Conservation (phyloP, 2,329 filamentous ascomycete genomes). For the Beauveria medogensis region DNA sequence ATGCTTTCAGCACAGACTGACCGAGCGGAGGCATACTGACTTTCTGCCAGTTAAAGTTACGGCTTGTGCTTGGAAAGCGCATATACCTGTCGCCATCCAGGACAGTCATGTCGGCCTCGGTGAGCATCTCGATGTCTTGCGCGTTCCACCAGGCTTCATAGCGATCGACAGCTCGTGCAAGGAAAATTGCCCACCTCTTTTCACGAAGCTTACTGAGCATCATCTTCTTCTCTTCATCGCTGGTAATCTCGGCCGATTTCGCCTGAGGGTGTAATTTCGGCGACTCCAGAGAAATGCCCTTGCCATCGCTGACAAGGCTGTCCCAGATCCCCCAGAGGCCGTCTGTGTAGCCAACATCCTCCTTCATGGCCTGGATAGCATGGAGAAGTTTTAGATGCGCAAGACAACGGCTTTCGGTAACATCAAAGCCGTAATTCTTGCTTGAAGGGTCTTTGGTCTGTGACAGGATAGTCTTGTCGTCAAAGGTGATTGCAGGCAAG, state of each 20-base stretch:
- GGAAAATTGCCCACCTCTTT: slow-evolving; percentile 66
- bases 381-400: slow-evolving; percentile 68
- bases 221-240: slow-evolving; percentile 21
- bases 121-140: slow-evolving; percentile 24
- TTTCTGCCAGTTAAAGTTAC: slow-evolving; percentile 28
- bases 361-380: slow-evolving; percentile 58
- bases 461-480: background rate
- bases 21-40: slow-evolving; percentile 48
- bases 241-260: slow-evolving; percentile 17
- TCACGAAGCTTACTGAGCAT: slow-evolving; percentile 50
- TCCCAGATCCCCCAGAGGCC: slow-evolving; percentile 59
- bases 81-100: slow-evolving; percentile 19
- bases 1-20: slow-evolving; percentile 24
- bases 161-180: slow-evolving; percentile 58
- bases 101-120: slow-evolving; percentile 27
- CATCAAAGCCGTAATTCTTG: background rate
- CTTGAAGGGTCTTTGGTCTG: background rate
- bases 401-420: slow-evolving; percentile 37
- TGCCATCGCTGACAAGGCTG: slow-evolving; percentile 23
- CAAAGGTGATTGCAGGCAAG: background rate
- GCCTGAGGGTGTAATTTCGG: background rate
- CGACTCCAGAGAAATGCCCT: slow-evolving; percentile 7
- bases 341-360: slow-evolving; percentile 57
- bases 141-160: slow-evolving; percentile 59
- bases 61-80: slow-evolving; percentile 23